Evolutionary conservation across 257 asterid species (phyloP).

Genomic region (Solanum ahanhuiri): DNA sequence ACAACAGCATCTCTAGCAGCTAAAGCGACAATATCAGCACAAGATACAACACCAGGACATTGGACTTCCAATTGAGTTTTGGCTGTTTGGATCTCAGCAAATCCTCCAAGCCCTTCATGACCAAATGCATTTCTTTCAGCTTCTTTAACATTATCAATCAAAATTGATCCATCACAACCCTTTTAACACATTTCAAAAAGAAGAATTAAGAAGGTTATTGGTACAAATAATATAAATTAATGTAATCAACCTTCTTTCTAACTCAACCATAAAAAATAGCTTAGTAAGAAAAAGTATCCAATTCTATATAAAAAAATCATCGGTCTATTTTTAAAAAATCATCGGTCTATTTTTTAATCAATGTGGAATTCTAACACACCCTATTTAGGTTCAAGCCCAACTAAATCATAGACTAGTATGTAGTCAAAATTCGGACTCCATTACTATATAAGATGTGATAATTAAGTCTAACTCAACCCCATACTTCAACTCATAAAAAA

Average conservation of each 20-base stretch:
- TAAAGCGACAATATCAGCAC: conserved; percentile 38
- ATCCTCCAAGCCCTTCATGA: conserved; percentile 27
- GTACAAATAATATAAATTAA: background rate
- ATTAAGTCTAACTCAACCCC: background rate
- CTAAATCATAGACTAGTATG: background rate
- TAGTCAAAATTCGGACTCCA: background rate
- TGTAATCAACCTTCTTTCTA: background rate
- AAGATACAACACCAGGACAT: conserved; percentile 41
- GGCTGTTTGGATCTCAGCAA: conserved; percentile 12
- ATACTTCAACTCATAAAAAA: background rate
- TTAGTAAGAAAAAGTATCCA: too few species aligned
- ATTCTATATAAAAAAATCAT: background rate
- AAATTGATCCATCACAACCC: conserved; percentile 44
- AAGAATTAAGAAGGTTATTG: background rate
- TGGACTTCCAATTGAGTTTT: conserved; percentile 17
- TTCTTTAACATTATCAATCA: conserved; percentile 6
- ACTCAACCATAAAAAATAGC: background rate
- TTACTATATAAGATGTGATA: background rate
- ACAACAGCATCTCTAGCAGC: conserved; percentile 38
- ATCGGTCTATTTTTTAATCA: background rate
- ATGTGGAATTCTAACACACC: background rate
- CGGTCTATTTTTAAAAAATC: background rate
- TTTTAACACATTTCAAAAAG: background rate
- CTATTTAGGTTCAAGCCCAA: background rate
- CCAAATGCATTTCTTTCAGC: conserved; percentile 17